Base-by-base conservation (phyloP, 164 flowering plant genomes). In the Taxillus chinensis region DNA sequence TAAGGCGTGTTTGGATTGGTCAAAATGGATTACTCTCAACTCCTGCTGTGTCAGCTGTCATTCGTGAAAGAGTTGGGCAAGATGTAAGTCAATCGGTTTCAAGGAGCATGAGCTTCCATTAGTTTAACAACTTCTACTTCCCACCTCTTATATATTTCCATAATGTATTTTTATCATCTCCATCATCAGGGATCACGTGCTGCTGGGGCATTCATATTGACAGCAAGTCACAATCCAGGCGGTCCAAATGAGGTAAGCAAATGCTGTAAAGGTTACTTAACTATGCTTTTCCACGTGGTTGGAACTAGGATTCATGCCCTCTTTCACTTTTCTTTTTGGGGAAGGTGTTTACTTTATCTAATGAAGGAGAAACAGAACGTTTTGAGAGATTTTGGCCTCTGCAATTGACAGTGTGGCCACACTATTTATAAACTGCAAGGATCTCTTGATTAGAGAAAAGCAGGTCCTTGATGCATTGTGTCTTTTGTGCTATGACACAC, bases 181-280 rank as follows among this genome's bases (percentile, higher is more conserved):
- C 7, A 59, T 64, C 57, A 15, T 60, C 81, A 95, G 97, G 97
- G 96, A 70, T 84, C 96, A 43, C 86, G 77, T 72, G 92, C 97
- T 54, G 68, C 84, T 41, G 99, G 99, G 54, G 86, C 84, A 62
- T 95, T 95, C 68, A 95, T 95, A 64, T 74, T 95, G 81, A 95
- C 97, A 13, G 99, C 97, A 60, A 95, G 99, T 78, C 99, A 95
- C 77, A 95, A 95, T 74, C 99, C 99, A 7, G 99, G 99, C 52
- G 99, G 99, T 46, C 96, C 97, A 15, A 48, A 72, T 75, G 99
- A 91, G 96, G 99, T 89, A 63, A 11, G 57, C 61, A n/a, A 45
- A 60, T 15, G 14, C 70, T 55, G 54, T 11, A 11, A 48, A 27
- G 27, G 27, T 27, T 27, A 27, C 27, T 27, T 27, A 0, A 27